A percentile compares a stretch with the other conserved stretches of the same genome.
Evolutionary conservation across 1,284 basidiomycete genomes (phyloP).

Genomic region (Psilocybe mexicana): DNA sequence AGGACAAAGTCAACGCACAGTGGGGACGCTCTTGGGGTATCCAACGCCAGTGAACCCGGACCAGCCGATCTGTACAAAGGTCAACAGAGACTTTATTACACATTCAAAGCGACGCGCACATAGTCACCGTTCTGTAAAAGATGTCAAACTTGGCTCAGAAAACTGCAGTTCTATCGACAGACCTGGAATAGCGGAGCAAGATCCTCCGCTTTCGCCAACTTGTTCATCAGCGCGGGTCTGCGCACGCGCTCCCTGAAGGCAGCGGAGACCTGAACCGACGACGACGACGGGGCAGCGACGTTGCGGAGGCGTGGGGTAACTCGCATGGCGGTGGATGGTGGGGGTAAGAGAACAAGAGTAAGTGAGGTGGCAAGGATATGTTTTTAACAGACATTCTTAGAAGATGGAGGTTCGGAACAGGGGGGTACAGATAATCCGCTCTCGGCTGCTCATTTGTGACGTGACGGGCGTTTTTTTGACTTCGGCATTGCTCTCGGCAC

Average conservation of each 20-base stretch:
- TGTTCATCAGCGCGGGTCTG: slow-evolving; percentile 38
- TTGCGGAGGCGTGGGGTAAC: slow-evolving; percentile 13
- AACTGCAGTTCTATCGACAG: not conserved
- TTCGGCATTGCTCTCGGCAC: not conserved
- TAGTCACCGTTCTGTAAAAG: slow-evolving; percentile 44
- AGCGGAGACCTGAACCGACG: slow-evolving; percentile 20
- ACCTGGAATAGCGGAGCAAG: slow-evolving; percentile 48
- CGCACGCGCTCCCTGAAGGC: slow-evolving; percentile 42
- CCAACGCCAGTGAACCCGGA: slow-evolving; percentile 53
- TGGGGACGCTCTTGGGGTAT: slow-evolving; percentile 49
- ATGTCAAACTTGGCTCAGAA: slow-evolving; percentile 1
- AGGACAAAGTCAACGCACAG: slow-evolving; percentile 28
- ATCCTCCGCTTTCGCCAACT: slow-evolving; percentile 39
- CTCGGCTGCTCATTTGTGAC: not conserved
- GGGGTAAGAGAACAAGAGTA: not conserved
- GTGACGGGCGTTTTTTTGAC: not conserved
- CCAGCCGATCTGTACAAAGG: slow-evolving; percentile 43
- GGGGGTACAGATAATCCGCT: slow-evolving; percentile 2
- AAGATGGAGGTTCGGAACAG: not conserved
- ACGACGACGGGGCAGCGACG: not conserved
- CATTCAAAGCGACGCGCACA: slow-evolving; percentile 24
- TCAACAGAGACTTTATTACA: slow-evolving; percentile 6
- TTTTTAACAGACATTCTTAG: not conserved
- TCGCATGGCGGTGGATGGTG: slow-evolving; percentile 6
- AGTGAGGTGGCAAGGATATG: slow-evolving; percentile 1